Base-by-base conservation (phyloP, 352 stramenopile species). In the Pythium sukuiense region DNA sequence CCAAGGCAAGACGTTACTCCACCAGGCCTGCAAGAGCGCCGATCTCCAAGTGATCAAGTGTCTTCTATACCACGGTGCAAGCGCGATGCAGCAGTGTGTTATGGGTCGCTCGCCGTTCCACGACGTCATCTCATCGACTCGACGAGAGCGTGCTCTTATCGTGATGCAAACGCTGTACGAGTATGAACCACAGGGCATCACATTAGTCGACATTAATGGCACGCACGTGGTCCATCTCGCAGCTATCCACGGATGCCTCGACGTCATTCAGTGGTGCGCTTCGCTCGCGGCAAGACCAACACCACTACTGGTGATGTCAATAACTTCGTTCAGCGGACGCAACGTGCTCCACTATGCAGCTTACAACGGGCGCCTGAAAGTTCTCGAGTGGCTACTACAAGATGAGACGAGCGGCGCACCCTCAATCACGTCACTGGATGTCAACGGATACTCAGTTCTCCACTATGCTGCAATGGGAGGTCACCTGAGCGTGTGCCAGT, bases 271-370 rank as follows among this genome's bases (percentile, higher is more conserved):
- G 52, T 92, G 83, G 83, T 87, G 76, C 50, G 64, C 70, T 18
- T 29, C 9, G 49, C 67, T 79, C 27, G 24, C 65, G 9, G 39
- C 35, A 11, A 68, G 52, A 14, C 39, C 57, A 29, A 61, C 46
- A 27, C 53, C 57, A 5, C 29, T 76, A 11, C 18, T 76, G 6
- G 49, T 67, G 18, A 72, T 90, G 58, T 66, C 69, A 2, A 78
- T 85, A 59, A 80, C 80, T 14, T 88, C 83, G 2, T 84, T 87
- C 26, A 86, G 79, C 27, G 81, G 81, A 24, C 76, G 83, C 0
- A 90, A 81, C 33, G 70, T 86, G 54, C 78, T 92, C 26, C 83
- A 92, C 39, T 92, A 92, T 46, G 83, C 83, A 6, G 75, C 81
- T 6, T 89, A 85, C 71, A 92, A 92, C 27, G 77, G 78, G 3